Percentiles rank a stretch among this genome's conserved stretches.
phyloP scores from a whole-genome alignment of 345 rosid species.

The Geranium brycei region DNA sequence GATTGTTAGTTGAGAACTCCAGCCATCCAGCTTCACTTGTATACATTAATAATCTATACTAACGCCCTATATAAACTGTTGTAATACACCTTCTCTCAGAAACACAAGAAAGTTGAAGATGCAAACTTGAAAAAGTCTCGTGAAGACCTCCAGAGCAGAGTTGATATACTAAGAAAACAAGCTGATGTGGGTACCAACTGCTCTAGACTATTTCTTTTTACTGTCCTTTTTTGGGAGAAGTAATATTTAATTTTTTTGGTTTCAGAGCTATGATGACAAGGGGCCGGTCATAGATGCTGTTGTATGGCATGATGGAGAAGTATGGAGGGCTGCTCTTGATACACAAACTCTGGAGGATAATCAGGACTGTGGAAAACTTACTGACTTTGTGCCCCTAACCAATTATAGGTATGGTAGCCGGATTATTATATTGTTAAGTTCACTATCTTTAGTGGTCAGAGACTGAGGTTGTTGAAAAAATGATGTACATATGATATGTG shows the following conservation, averaged over 20 bases:
- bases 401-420: conserved; percentile 50
- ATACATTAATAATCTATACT: too few species aligned
- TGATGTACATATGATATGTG: neutral
- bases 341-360: conserved; percentile 80
- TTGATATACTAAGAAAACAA: conserved; percentile 69
- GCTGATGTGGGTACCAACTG: conserved; percentile 50
- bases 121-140: conserved; percentile 50
- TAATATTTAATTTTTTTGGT: conserved; percentile 8
- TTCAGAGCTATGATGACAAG: conserved; percentile 75
- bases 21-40: too few species aligned
- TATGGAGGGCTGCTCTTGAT: conserved; percentile 95
- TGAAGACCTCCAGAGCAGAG: conserved; percentile 75
- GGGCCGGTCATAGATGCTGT: conserved; percentile 94
- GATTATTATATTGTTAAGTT: conserved; percentile 1
- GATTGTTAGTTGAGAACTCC: neutral
- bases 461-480: neutral
- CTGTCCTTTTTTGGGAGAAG: conserved; percentile 4
- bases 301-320: conserved; percentile 93
- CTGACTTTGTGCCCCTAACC: conserved; percentile 64
- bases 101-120: conserved; percentile 61
- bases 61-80: neutral
- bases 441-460: neutral
- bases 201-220: conserved; percentile 8
- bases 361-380: conserved; percentile 66
- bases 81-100: conserved; percentile 24